phyloP scores from a whole-genome alignment of 2,329 filamentous ascomycete genomes.

The Xylaria sp. region DNA sequence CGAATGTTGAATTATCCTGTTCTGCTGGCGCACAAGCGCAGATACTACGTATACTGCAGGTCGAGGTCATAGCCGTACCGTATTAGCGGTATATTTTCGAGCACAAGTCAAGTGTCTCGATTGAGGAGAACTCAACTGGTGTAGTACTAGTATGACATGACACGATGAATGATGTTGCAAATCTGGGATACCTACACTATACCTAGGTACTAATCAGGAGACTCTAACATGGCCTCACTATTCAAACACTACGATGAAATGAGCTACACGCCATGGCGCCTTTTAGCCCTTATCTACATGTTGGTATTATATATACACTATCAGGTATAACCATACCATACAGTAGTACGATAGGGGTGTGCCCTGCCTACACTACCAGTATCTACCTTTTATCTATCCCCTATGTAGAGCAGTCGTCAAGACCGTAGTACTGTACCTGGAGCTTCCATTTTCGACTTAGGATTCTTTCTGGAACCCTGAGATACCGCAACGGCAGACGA shows the following conservation, averaged over 20 bases:
- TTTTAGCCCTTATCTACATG: background rate
- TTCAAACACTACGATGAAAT: background rate
- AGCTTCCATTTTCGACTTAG: slow-evolving; percentile 33
- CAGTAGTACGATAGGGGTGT: background rate
- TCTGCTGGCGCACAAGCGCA: background rate
- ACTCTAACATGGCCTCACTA: background rate
- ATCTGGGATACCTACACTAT: too few relatives aligned
- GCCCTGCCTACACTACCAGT: background rate
- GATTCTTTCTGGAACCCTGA: background rate
- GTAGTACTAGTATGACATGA: background rate
- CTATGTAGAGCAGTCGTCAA: background rate
- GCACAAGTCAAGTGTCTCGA: background rate
- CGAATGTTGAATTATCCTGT: slow-evolving; percentile 1
- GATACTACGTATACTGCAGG: background rate
- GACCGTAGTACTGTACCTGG: background rate
- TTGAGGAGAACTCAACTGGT: background rate
- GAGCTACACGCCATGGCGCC: background rate
- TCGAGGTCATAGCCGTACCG: background rate
- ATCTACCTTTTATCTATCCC: background rate
- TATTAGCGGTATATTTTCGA: background rate
- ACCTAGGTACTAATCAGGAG: too few relatives aligned
- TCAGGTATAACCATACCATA: too few relatives aligned
- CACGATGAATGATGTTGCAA: too few relatives aligned
- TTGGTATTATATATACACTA: background rate
- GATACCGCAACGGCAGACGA: slow-evolving; percentile 19